phyloP scores from a whole-genome alignment of 257 asterid genomes.

The Nicotiana attenuata region DNA sequence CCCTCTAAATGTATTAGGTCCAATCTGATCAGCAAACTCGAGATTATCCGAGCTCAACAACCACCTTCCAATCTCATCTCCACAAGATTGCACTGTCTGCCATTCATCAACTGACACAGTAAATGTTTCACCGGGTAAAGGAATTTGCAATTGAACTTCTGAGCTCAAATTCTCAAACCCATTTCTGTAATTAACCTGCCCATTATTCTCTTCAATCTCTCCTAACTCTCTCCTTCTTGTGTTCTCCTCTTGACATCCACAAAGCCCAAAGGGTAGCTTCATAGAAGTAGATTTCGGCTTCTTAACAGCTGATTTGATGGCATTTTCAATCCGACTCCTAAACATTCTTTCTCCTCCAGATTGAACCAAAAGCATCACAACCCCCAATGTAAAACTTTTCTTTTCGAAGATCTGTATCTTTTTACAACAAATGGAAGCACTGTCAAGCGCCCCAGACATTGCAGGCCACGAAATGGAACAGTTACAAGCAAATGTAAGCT shows the following conservation, averaged over 20 bases:
- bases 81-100: constrained; percentile 84
- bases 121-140: constrained; percentile 53
- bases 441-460: constrained; percentile 85
- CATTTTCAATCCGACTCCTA: constrained; percentile 67
- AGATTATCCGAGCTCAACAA: constrained; percentile 56
- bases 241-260: constrained; percentile 91
- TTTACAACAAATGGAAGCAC: constrained; percentile 81
- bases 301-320: constrained; percentile 63
- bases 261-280: constrained; percentile 84
- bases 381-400: constrained; percentile 82
- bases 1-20: constrained; percentile 73
- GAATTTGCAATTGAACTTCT: constrained; percentile 45
- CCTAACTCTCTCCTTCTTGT: constrained; percentile 57
- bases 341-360: constrained; percentile 73
- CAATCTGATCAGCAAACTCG: constrained; percentile 68
- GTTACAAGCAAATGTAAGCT: constrained; percentile 88
- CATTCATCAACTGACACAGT: constrained; percentile 84
- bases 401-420: constrained; percentile 90
- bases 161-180: constrained; percentile 51
- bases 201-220: constrained; percentile 62
- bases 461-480: constrained; percentile 86
- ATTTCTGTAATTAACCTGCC: constrained; percentile 50
- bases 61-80: constrained; percentile 65
- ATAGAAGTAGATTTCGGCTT: constrained; percentile 58
- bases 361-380: constrained; percentile 57